Percentiles rank a stretch among this genome's conserved stretches.
These are phyloP conservation scores for Periconia macrospinosa DNA, from an alignment of 2,329 filamentous ascomycete genomes.

Conservation along the genomic window DNA sequence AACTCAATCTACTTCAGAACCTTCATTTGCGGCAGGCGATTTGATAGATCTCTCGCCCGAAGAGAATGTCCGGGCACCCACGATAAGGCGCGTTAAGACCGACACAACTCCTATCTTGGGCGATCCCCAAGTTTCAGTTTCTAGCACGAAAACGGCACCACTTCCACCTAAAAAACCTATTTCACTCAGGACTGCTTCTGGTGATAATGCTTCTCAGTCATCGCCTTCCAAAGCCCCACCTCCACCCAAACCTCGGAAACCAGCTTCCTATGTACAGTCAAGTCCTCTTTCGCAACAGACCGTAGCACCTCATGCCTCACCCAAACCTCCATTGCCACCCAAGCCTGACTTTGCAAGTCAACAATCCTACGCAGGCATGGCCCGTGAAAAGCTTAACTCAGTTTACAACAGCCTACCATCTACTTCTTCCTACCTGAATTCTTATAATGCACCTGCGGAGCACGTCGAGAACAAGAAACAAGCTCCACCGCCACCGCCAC, in stretches of 20 bases:
- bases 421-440: conserved; percentile 26
- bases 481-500: conserved; percentile 39
- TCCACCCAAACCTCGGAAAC: conserved; percentile 36
- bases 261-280: conserved; percentile 26
- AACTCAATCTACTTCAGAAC: conserved; percentile 19
- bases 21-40: conserved; percentile 36
- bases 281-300: conserved; percentile 32
- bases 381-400: conserved; percentile 42
- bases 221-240: conserved; percentile 35
- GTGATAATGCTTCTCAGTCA: conserved; percentile 19
- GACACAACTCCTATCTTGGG: conserved; percentile 24
- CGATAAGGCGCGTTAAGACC: conserved; percentile 22
- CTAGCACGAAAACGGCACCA: conserved; percentile 35
- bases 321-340: conserved; percentile 28
- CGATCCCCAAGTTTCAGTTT: conserved; percentile 15
- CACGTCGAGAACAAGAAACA: conserved; percentile 16
- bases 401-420: conserved; percentile 46
- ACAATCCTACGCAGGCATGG: conserved; percentile 41
- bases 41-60: conserved; percentile 53
- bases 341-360: conserved; percentile 32
- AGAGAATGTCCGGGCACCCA: conserved; percentile 25
- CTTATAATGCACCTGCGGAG: conserved; percentile 6
- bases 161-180: conserved; percentile 37
- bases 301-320: conserved; percentile 28
- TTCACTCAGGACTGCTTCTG: conserved; percentile 44